Conservation (phyloP, 129 eudicot species). For the Lactuca sativa region DNA sequence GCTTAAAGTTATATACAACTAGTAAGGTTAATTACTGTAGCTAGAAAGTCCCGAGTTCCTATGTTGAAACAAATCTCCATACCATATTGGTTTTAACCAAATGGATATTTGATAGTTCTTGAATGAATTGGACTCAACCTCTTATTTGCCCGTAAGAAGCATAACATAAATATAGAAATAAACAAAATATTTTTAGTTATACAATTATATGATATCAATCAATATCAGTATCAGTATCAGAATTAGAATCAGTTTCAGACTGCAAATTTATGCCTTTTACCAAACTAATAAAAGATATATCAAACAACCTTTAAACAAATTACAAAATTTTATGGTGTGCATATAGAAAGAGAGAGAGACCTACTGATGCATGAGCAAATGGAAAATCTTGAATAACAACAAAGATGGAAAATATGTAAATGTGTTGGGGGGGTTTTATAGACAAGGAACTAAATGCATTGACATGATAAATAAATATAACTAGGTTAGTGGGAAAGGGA, state of each 20-base stretch:
- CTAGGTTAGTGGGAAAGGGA: slow-evolving; percentile 9
- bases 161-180: no score
- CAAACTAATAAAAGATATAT: no score
- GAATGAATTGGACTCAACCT: no score
- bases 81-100: no score
- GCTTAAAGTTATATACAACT: not conserved
- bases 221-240: no score
- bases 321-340: not conserved
- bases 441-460: slow-evolving; percentile 1
- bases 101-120: no score
- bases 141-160: no score
- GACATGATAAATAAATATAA: slow-evolving; percentile 1
- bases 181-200: no score
- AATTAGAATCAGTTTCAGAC: no score
- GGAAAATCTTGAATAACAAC: slow-evolving; percentile 20
- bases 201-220: no score
- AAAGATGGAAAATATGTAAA: not conserved
- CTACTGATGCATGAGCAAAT: slow-evolving; percentile 5
- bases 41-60: not conserved
- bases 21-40: not conserved
- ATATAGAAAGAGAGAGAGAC: slow-evolving; percentile 5
- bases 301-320: not conserved
- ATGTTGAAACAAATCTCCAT: no score
- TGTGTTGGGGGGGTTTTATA: slow-evolving; percentile 26
- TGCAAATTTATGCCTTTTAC: no score